phyloP scores from a whole-genome alignment of 2,329 filamentous ascomycete species.

The Penicillium sp. region DNA sequence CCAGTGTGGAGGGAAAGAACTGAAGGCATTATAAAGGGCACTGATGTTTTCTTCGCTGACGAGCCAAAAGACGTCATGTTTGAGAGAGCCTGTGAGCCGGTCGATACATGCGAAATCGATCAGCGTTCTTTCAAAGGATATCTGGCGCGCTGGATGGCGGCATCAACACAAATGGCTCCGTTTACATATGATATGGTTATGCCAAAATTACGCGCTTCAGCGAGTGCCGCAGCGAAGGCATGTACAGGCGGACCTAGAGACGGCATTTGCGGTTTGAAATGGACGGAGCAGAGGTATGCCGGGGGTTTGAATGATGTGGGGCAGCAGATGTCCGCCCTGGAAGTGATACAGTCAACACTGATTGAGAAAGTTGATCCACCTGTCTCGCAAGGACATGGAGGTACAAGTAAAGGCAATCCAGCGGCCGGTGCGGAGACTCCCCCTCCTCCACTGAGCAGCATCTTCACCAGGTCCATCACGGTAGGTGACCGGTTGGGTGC shows the following conservation, averaged over 20 bases:
- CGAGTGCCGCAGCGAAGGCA: slow-evolving; percentile 58
- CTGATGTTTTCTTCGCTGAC: slow-evolving; percentile 57
- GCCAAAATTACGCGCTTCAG: slow-evolving; percentile 59
- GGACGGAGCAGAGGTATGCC: slow-evolving; percentile 45
- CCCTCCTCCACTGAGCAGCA: slow-evolving; percentile 16
- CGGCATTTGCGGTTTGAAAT: slow-evolving; percentile 46
- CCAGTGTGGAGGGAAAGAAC: slow-evolving; percentile 59
- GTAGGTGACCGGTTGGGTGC: slow-evolving; percentile 49
- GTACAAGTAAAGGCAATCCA: slow-evolving; percentile 40
- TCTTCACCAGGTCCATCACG: slow-evolving; percentile 30
- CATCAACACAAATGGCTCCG: slow-evolving; percentile 62
- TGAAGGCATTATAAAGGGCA: slow-evolving; percentile 59
- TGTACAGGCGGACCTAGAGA: slow-evolving; percentile 55
- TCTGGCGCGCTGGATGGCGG: slow-evolving; percentile 64
- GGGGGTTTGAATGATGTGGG: slow-evolving; percentile 42
- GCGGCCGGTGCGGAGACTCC: slow-evolving; percentile 30
- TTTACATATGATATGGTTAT: slow-evolving; percentile 58
- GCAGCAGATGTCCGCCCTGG: slow-evolving; percentile 46
- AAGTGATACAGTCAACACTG: slow-evolving; percentile 42
- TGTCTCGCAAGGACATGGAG: slow-evolving; percentile 36
- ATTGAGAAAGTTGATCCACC: slow-evolving; percentile 36
- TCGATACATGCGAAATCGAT: slow-evolving; percentile 64
- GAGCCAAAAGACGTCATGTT: slow-evolving; percentile 56
- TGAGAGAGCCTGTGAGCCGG: slow-evolving; percentile 64
- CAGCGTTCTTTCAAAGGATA: slow-evolving; percentile 71